These are phyloP conservation scores for Dioszegia aurantiaca DNA, from an alignment of 768 basidiomycete species.

Conservation along the genomic window DNA sequence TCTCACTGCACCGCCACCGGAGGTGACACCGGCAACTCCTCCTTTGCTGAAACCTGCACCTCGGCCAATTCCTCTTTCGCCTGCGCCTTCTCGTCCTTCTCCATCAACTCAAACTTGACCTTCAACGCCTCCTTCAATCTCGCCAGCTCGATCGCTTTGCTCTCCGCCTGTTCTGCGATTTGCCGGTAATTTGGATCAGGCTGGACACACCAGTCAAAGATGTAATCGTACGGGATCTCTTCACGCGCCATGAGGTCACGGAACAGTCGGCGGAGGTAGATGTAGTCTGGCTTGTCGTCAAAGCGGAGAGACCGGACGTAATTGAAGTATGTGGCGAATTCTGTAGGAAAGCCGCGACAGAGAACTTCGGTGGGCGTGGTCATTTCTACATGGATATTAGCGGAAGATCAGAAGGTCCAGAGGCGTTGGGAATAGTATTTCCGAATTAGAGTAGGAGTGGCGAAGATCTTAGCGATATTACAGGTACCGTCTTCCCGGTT, in stretches of 20 bases:
- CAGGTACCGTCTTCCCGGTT: no score
- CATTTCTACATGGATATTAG: slow-evolving; percentile 63
- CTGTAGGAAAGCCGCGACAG: slow-evolving; percentile 98
- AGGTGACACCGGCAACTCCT: no score
- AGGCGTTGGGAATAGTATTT: no score
- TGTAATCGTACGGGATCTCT: slow-evolving; percentile 98
- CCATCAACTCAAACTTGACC: neutral
- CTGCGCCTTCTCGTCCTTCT: neutral
- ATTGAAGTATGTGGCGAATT: slow-evolving; percentile 98
- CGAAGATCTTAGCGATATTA: no score
- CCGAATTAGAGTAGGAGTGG: no score
- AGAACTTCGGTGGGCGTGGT: slow-evolving; percentile 80
- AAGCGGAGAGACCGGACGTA: slow-evolving; percentile 98
- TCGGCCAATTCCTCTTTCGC: neutral
- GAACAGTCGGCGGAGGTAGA: slow-evolving; percentile 98
- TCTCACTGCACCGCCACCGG: no score
- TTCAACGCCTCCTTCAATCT: neutral
- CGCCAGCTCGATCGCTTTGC: neutral
- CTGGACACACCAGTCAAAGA: slow-evolving; percentile 80
- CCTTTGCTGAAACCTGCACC: no score
- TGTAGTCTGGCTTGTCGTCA: slow-evolving; percentile 99
- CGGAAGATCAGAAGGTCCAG: no score
- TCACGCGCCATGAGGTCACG: slow-evolving; percentile 91
- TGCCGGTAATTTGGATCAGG: slow-evolving; percentile 20
- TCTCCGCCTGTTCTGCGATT: slow-evolving; percentile 8